phyloP scores from a whole-genome alignment of 2,329 filamentous ascomycete species.

The Epichloe aotearoae region DNA sequence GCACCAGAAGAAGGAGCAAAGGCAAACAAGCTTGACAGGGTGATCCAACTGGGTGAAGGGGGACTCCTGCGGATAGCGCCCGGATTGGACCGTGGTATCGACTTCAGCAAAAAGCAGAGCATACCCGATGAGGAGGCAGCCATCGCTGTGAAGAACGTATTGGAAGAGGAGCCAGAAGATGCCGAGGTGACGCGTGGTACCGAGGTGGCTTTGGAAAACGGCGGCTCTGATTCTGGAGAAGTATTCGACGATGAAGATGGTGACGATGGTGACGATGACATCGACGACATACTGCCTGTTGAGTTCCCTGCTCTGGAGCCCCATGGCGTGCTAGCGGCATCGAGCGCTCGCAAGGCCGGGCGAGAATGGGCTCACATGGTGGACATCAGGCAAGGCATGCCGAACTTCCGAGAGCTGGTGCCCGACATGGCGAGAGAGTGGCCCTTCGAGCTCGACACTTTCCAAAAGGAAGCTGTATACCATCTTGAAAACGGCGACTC shows the following conservation, averaged over 20 bases:
- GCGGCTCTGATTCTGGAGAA: constrained; percentile 14
- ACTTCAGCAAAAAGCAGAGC: constrained; percentile 48
- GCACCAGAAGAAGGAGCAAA: constrained; percentile 28
- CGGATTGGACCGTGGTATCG: constrained; percentile 66
- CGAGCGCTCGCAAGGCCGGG: constrained; percentile 58
- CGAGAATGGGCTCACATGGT: constrained; percentile 98
- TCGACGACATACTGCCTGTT: constrained; percentile 77
- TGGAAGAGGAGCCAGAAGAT: constrained; percentile 38
- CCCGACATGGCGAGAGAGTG: constrained; percentile 93
- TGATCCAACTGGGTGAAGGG: constrained; percentile 75
- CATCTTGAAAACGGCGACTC: constrained; percentile 94
- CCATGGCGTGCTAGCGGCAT: constrained; percentile 59
- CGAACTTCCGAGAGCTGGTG: constrained; percentile 88
- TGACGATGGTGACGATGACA: constrained; percentile 49
- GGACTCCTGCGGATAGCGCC: constrained; percentile 72
- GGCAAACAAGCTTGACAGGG: constrained; percentile 55
- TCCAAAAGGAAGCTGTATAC: constrained; percentile 97
- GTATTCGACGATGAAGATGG: constrained; percentile 28
- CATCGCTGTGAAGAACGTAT: constrained; percentile 54
- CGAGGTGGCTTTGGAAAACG: constrained; percentile 13
- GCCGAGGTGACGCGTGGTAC: constrained; percentile 13
- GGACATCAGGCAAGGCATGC: constrained; percentile 80
- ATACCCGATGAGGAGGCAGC: constrained; percentile 47
- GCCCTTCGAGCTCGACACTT: constrained; percentile 95
- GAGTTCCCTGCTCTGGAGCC: constrained; percentile 90